These are phyloP conservation scores for Apodospora peruviana DNA, from an alignment of 495 filamentous ascomycete species.

Conservation along the genomic window DNA sequence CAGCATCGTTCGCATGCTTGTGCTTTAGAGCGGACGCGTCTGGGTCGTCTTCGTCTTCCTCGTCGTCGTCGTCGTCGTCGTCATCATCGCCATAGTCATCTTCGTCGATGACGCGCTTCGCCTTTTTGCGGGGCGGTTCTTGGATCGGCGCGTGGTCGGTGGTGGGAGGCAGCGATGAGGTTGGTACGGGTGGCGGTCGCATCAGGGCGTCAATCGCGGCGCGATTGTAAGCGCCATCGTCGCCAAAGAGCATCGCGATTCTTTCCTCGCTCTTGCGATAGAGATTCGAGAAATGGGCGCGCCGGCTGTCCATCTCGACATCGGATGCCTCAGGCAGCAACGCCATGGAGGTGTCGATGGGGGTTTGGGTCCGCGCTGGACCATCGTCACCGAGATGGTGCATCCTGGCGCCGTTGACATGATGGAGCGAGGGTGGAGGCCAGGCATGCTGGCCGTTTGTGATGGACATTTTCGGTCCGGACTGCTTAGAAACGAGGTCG, in stretches of 20 bases:
- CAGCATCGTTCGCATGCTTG: slow-evolving; percentile 48
- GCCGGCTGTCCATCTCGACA: slow-evolving; percentile 38
- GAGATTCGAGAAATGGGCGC: slow-evolving; percentile 38
- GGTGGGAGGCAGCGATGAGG: slow-evolving; percentile 33
- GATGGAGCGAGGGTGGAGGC: slow-evolving; percentile 32
- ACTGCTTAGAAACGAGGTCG: slow-evolving; percentile 26
- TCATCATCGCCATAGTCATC: slow-evolving; percentile 84
- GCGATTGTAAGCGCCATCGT: slow-evolving; percentile 60
- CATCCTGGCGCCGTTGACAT: slow-evolving; percentile 28
- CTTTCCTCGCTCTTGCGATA: slow-evolving; percentile 35
- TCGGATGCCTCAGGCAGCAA: slow-evolving; percentile 52
- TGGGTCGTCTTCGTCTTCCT: slow-evolving; percentile 45
- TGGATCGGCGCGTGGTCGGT: slow-evolving; percentile 43
- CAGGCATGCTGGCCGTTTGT: slow-evolving; percentile 45
- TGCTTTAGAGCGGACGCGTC: slow-evolving; percentile 55
- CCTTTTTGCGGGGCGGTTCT: slow-evolving; percentile 44
- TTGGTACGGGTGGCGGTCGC: slow-evolving; percentile 25
- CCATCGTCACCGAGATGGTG: slow-evolving; percentile 32
- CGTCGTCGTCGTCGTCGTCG: slow-evolving; percentile 64
- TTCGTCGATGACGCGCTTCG: slow-evolving; percentile 59
- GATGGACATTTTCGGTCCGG: slow-evolving; percentile 42
- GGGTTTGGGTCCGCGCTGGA: slow-evolving; percentile 28
- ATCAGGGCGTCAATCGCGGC: slow-evolving; percentile 33
- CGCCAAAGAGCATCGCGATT: slow-evolving; percentile 65
- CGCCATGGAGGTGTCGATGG: slow-evolving; percentile 26